Conservation (phyloP, 2,329 filamentous ascomycete species). For the Paecilomyces formosus region DNA sequence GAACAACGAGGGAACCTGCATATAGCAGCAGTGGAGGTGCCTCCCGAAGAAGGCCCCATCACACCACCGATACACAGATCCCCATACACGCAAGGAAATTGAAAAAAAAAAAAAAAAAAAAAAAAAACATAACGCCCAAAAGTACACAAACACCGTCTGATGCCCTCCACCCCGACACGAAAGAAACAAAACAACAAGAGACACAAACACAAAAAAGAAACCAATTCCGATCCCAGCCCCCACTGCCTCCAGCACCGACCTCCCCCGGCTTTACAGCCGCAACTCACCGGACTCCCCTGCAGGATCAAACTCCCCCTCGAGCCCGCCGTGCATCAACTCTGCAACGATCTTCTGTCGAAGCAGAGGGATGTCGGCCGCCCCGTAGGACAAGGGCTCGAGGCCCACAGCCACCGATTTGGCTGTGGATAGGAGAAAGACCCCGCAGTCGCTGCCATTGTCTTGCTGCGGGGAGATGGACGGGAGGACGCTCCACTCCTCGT, state of each 20-base stretch:
- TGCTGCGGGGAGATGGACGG: slow-evolving; percentile 36
- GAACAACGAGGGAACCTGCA: neutral
- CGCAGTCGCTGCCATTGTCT: slow-evolving; percentile 42
- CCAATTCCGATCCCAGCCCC: neutral
- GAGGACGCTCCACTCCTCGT: slow-evolving; percentile 37
- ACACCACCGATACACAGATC: neutral
- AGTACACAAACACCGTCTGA: neutral
- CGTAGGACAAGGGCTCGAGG: slow-evolving; percentile 36
- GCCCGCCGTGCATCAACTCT: slow-evolving; percentile 39
- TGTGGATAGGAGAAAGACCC: slow-evolving; percentile 43
- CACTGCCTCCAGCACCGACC: neutral
- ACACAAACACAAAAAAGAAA: slow-evolving; percentile 1
- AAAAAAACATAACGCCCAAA: neutral
- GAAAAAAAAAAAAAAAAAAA: no score
- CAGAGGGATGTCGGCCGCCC: slow-evolving; percentile 29
- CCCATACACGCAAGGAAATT: slow-evolving; percentile 1
- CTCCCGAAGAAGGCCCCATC: slow-evolving; percentile 1
- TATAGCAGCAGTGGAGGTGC: slow-evolving; percentile 1
- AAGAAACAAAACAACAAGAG: slow-evolving; percentile 1
- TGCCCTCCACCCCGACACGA: neutral
- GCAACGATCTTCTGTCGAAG: slow-evolving; percentile 41
- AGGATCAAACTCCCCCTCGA: slow-evolving; percentile 36
- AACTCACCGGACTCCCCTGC: slow-evolving; percentile 10
- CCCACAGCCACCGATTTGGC: slow-evolving; percentile 41
- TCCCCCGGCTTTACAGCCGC: slow-evolving; percentile 14